Percentiles rank a stretch among this genome's conserved stretches.
Evolutionary conservation across 1,284 basidiomycete species (phyloP).

Genomic region (Porogramme epimiltina): DNA sequence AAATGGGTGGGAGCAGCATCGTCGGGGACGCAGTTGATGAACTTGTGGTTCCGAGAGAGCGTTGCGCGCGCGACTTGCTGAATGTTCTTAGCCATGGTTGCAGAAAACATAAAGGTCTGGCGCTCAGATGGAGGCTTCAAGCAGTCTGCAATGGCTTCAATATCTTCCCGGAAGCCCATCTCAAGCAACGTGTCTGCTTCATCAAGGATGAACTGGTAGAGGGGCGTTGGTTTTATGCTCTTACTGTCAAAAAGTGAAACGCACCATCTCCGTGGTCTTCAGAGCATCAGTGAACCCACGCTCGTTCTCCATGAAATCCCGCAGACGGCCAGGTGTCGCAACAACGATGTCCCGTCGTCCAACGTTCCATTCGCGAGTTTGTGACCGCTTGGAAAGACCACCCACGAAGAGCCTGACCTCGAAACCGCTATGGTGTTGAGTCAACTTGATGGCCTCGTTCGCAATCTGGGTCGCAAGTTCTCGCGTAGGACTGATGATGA

Average conservation of each 20-base stretch:
- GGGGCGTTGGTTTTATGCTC: constrained; percentile 11
- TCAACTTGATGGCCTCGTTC: constrained; percentile 77
- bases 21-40: constrained; percentile 62
- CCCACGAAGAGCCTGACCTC: constrained; percentile 83
- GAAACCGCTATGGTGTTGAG: constrained; percentile 64
- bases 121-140: constrained; percentile 73
- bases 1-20: constrained; percentile 67
- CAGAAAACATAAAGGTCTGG: constrained; percentile 96
- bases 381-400: constrained; percentile 67
- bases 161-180: constrained; percentile 94
- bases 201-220: constrained; percentile 79
- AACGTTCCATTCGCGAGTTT: constrained; percentile 69
- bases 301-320: constrained; percentile 76
- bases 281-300: constrained; percentile 58
- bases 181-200: constrained; percentile 96
- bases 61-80: constrained; percentile 60
- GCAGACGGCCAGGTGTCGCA: constrained; percentile 89
- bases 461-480: constrained; percentile 96
- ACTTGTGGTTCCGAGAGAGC: constrained; percentile 57
- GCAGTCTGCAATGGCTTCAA: constrained; percentile 72
- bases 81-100: constrained; percentile 71
- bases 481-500: constrained; percentile 93
- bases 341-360: constrained; percentile 86
- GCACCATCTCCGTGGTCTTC: constrained; percentile 58
- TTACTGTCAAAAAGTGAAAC: constrained; percentile 26